Evolutionary conservation across 805 yeast species (phyloP).

Genomic region (Wickerhamomyces bovis): DNA sequence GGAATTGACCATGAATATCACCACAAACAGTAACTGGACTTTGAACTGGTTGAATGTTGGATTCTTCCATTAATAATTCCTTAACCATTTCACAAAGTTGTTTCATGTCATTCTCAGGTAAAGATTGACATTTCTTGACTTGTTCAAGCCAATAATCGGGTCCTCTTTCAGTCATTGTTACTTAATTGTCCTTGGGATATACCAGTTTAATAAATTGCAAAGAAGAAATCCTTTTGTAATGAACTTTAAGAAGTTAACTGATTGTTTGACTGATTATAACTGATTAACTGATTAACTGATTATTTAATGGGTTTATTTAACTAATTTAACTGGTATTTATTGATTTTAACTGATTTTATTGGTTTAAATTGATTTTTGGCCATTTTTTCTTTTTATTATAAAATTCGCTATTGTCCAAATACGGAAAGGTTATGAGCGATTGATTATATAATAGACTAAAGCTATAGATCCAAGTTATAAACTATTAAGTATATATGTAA

Average conservation of each 20-base stretch:
- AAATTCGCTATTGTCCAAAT: background rate
- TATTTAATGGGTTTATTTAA: no score
- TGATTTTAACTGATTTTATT: no score
- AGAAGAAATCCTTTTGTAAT: no score
- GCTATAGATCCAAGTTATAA: no score
- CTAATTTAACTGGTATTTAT: no score
- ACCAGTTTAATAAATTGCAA: no score
- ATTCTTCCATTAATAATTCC: slow-evolving; percentile 91
- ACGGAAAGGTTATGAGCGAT: background rate
- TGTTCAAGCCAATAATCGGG: slow-evolving; percentile 97
- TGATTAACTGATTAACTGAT: no score
- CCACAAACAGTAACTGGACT: slow-evolving; percentile 98
- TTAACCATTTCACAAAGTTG: slow-evolving; percentile 93
- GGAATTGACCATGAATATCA: slow-evolving; percentile 95
- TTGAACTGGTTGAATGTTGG: slow-evolving; percentile 89
- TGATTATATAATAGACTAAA: no score
- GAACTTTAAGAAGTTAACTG: background rate
- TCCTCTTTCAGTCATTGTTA: slow-evolving; percentile 64
- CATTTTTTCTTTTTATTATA: background rate
- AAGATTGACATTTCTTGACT: slow-evolving; percentile 80
- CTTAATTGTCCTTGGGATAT: no score
- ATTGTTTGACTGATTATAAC: no score
- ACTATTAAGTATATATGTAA: no score
- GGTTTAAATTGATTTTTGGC: no score
- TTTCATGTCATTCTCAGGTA: slow-evolving; percentile 92